phyloP scores from a whole-genome alignment of 2,329 filamentous ascomycete genomes.

The Pseudocercospora macadamiae region DNA sequence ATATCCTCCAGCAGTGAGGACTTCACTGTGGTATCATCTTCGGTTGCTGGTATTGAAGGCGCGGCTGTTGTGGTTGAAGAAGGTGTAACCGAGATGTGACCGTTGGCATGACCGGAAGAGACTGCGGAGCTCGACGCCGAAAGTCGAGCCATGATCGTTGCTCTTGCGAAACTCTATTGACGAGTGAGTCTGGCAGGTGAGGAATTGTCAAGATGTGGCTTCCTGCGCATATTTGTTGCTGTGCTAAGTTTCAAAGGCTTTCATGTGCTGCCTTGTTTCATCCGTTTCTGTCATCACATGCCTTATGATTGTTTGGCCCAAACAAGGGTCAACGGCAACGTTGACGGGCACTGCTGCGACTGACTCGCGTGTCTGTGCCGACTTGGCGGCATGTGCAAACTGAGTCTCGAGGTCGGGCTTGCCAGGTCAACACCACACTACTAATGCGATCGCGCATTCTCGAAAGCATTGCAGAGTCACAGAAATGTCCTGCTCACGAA shows the following conservation, averaged over 20 bases:
- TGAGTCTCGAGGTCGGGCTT: too few relatives aligned
- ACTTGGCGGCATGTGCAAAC: background rate
- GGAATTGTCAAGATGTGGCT: background rate
- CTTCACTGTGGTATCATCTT: background rate
- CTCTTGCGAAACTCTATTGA: background rate
- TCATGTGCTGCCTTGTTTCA: constrained; percentile 13
- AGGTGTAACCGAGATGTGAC: constrained; percentile 10
- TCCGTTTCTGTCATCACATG: constrained; percentile 11
- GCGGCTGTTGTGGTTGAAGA: constrained; percentile 3
- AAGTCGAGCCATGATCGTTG: constrained; percentile 29
- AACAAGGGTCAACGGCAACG: background rate
- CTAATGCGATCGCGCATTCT: constrained; percentile 1
- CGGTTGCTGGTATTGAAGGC: background rate
- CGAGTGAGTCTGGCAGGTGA: background rate
- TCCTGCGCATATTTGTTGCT: background rate
- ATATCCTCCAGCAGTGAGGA: constrained; percentile 5
- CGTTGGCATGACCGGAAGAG: constrained; percentile 17
- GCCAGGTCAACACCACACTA: too few relatives aligned
- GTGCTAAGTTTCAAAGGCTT: constrained; percentile 1
- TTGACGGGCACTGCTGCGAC: too few relatives aligned
- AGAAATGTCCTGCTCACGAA: constrained; percentile 11
- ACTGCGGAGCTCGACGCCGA: constrained; percentile 29
- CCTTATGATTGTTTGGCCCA: background rate
- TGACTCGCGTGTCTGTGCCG: background rate
- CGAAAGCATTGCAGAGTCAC: background rate